Evolutionary conservation across 2,329 filamentous ascomycete genomes (phyloP).

Genomic region (Parastagonospora avenae): DNA sequence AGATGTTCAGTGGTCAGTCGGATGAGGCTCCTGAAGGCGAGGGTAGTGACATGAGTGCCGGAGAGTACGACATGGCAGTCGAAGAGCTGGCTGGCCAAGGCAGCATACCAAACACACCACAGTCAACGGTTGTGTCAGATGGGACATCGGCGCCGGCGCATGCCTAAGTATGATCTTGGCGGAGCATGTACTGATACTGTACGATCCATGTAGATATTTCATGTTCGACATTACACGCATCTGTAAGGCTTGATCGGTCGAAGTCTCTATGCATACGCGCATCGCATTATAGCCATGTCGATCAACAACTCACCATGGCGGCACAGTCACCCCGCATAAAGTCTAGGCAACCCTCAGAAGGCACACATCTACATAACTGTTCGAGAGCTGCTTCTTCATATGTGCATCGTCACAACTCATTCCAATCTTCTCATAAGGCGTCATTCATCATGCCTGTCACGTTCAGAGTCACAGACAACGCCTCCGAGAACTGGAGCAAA

Average conservation of each 20-base stretch:
- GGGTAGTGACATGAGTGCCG: slow-evolving; percentile 19
- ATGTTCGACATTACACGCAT: neutral
- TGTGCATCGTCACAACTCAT: too few relatives aligned
- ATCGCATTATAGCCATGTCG: too few relatives aligned
- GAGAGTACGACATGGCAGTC: slow-evolving; percentile 37
- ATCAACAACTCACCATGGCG: too few relatives aligned
- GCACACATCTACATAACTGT: too few relatives aligned
- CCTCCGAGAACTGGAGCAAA: slow-evolving; percentile 1
- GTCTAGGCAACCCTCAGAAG: too few relatives aligned
- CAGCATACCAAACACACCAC: slow-evolving; percentile 23
- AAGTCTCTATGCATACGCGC: too few relatives aligned
- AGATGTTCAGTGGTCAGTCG: slow-evolving; percentile 43
- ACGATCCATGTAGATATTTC: slow-evolving; percentile 26
- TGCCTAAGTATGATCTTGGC: slow-evolving; percentile 25
- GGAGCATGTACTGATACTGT: slow-evolving; percentile 24
- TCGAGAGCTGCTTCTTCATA: too few relatives aligned
- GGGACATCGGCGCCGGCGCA: slow-evolving; percentile 40
- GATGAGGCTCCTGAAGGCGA: slow-evolving; percentile 32
- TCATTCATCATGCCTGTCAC: slow-evolving; percentile 14
- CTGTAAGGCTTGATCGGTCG: too few relatives aligned
- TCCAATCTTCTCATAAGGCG: too few relatives aligned
- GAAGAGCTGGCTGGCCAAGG: slow-evolving; percentile 39
- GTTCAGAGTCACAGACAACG: slow-evolving; percentile 9
- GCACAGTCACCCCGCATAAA: too few relatives aligned
- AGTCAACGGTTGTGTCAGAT: slow-evolving; percentile 44